A percentile compares a stretch with the other conserved stretches of the same genome.
These are phyloP conservation scores for Melaleuca quinquenervia DNA, from an alignment of 345 rosid species.

Conservation along the genomic window DNA sequence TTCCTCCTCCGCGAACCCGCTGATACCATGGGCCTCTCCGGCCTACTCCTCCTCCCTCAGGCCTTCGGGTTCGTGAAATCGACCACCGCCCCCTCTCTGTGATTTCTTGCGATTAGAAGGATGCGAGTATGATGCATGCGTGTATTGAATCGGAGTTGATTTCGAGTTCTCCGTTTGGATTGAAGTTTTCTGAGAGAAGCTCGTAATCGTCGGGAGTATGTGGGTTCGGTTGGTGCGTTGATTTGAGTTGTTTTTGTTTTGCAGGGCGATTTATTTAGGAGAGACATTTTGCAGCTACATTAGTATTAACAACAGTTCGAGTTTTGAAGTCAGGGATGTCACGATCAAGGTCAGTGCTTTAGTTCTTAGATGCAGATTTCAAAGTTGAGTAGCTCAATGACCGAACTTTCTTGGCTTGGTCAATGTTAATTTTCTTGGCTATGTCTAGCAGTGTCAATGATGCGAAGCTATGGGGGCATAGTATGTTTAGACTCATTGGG, in stretches of 20 bases:
- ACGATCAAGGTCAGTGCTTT: conserved; percentile 45
- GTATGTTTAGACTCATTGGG: neutral
- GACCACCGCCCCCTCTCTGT: too few relatives aligned
- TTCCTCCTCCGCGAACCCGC: conserved; percentile 55
- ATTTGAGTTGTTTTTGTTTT: neutral
- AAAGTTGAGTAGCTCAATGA: neutral
- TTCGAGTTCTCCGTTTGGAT: neutral
- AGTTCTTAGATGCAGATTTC: neutral
- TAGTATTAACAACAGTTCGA: conserved; percentile 86
- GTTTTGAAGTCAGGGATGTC: conserved; percentile 72
- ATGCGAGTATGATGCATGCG: neutral
- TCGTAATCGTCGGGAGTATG: neutral
- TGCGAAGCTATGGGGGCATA: neutral
- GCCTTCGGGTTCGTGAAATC: conserved; percentile 52
- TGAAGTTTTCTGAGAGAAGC: neutral
- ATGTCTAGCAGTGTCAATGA: neutral
- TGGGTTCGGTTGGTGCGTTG: neutral
- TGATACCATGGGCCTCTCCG: conserved; percentile 85
- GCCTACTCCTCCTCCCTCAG: conserved; percentile 96
- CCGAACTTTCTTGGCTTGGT: neutral
- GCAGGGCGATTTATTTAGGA: conserved; percentile 88
- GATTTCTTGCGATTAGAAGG: neutral
- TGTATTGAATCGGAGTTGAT: neutral
- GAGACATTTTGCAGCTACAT: conserved; percentile 92
- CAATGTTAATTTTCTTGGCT: neutral